These are phyloP conservation scores for Psophocarpus tetragonolobus DNA, from an alignment of 306 rosid genomes.

Conservation along the genomic window DNA sequence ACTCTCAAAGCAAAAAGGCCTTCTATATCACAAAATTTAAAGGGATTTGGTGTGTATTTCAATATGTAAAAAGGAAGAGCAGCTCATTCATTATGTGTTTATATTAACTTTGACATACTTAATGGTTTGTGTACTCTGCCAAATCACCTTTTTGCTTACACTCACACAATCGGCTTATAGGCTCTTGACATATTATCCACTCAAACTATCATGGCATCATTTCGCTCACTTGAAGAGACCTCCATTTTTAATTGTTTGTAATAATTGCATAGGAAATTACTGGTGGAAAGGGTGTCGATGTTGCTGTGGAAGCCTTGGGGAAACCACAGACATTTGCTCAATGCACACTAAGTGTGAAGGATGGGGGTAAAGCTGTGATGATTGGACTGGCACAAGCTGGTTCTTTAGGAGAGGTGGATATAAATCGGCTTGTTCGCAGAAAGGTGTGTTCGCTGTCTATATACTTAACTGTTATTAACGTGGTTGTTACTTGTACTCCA, in stretches of 20 bases:
- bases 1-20: background rate
- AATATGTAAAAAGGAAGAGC: background rate
- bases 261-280: conserved; percentile 77
- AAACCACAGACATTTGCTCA: conserved; percentile 83
- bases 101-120: background rate
- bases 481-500: background rate
- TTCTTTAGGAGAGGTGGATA: conserved; percentile 83
- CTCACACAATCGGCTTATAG: background rate
- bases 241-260: conserved; percentile 8
- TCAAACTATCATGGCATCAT: conserved; percentile 10
- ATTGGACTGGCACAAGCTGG: conserved; percentile 83
- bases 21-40: background rate
- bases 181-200: conserved; percentile 1
- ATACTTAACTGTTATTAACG: background rate
- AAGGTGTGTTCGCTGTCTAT: conserved; percentile 52
- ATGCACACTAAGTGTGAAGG: conserved; percentile 80
- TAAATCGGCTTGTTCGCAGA: conserved; percentile 90
- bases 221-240: conserved; percentile 11
- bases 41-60: background rate
- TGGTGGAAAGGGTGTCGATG: conserved; percentile 86
- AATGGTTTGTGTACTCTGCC: background rate
- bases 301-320: conserved; percentile 97
- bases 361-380: conserved; percentile 98
- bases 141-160: background rate
- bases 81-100: background rate